Percentiles rank a stretch among this genome's conserved stretches.
These are phyloP conservation scores for Kodamaea alishanica DNA, from an alignment of 1,139 yeast genomes.

Conservation along the genomic window DNA sequence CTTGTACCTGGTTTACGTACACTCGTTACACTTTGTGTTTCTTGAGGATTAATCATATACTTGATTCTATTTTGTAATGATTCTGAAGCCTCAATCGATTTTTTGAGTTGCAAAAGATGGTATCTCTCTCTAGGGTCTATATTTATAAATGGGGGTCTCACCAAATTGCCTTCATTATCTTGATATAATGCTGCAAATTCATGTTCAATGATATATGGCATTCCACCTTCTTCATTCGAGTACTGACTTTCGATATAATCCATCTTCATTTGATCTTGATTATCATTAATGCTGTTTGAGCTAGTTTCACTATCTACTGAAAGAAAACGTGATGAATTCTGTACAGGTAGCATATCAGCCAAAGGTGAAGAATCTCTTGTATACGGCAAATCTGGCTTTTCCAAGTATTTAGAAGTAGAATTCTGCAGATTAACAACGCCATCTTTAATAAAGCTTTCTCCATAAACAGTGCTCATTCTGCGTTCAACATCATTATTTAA, in stretches of 20 bases:
- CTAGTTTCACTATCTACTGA: neutral
- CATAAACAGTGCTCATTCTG: conserved; percentile 27
- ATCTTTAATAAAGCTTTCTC: conserved; percentile 18
- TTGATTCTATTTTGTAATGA: conserved; percentile 31
- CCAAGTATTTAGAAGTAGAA: neutral
- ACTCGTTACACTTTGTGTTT: conserved; percentile 24
- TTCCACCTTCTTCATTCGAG: conserved; percentile 3
- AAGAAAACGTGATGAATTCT: conserved; percentile 2
- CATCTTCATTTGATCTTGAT: too few species aligned
- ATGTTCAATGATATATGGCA: conserved; percentile 18
- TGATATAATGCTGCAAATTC: conserved; percentile 34
- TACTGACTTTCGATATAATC: neutral
- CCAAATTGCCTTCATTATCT: conserved; percentile 38
- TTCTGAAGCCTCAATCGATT: conserved; percentile 36
- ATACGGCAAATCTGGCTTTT: neutral
- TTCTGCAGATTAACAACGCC: conserved; percentile 8
- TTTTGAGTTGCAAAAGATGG: conserved; percentile 39
- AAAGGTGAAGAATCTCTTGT: conserved; percentile 13
- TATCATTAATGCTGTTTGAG: too few species aligned
- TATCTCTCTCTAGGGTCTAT: conserved; percentile 45
- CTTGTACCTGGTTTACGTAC: conserved; percentile 11
- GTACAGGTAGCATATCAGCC: conserved; percentile 3
- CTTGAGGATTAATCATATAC: conserved; percentile 42
- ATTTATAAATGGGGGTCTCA: conserved; percentile 46
- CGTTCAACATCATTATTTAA: conserved; percentile 29